Evolutionary conservation across 176 grass and related monocot species (phyloP), one percentile per base, ranked within the genome.

Genomic region (Avena atlantica): DNA sequence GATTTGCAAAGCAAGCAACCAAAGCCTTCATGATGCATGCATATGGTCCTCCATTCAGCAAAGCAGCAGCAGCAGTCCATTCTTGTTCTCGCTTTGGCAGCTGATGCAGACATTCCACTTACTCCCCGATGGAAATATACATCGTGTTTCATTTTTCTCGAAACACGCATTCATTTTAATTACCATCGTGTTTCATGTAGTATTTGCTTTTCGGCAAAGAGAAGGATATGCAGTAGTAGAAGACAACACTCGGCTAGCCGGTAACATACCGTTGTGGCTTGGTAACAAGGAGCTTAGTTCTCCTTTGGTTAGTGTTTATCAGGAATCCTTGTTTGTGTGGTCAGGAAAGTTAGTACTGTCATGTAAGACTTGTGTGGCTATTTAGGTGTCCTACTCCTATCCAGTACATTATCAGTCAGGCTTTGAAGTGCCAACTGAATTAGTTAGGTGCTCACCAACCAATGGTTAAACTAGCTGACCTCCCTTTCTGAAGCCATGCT

Each of bases 51-150:
- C 74, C 73, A 19, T 76, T 53, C 73, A 76, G 48, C 47, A 56
- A 34, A 34, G 31, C 75, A 58, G 2, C 27, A 56, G 10, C 61
- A 66, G 2, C 55, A 36, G 53, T 40, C 29, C 77, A 61, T 61
- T 61, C 56, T 45, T 24, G 34, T 45, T 79, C 31, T 79, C 3
- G 36, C 36, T 85, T 65, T 6, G 71, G 71, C 12, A 25, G 20
- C 57, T 23, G 83, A 85, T 20, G 12, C 72, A 8, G 83, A 77
- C 83, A 24, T 66, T 17, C 14, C 3, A 76, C 73, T 76, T 53
- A 10, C 73, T 52, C 72, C 21, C 47, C 47, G 47, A 50, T 48
- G n/a, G 71, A 74, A 50, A 50, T 2, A 48, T 13, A 12, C 21
- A 34, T 34, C 31, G 31, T 34, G 31, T 34, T 34, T 34, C 31